Evolutionary conservation across 148 eudicot species (phyloP).

Genomic region (Rhododendron kiyosumense): DNA sequence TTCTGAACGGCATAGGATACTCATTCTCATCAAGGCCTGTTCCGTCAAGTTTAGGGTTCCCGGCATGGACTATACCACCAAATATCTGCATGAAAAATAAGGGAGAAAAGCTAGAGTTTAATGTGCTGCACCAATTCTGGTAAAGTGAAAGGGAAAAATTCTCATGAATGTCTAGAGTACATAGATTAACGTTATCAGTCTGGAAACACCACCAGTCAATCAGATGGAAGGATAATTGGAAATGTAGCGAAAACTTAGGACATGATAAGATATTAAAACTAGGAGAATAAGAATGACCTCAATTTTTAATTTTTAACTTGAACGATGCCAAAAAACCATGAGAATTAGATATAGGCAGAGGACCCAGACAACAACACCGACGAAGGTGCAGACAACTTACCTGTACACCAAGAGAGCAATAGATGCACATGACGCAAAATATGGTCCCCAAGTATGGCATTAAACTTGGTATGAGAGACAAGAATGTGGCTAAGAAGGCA

Average conservation of each 20-base stretch:
- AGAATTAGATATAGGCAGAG: background rate
- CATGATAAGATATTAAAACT: background rate
- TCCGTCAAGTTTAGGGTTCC: constrained; percentile 53
- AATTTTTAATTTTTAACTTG: background rate
- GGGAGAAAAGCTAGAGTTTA: background rate
- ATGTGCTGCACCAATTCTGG: background rate
- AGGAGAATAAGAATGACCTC: background rate
- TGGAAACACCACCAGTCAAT: background rate
- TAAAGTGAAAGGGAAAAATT: background rate
- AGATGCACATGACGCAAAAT: constrained; percentile 86
- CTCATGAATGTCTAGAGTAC: background rate
- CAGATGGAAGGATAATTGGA: background rate
- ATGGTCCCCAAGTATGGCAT: constrained; percentile 97
- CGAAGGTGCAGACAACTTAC: constrained; percentile 23
- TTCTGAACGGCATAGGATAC: constrained; percentile 56
- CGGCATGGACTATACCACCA: constrained; percentile 90
- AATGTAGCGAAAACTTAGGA: background rate
- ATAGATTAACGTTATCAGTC: background rate
- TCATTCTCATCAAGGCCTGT: constrained; percentile 75
- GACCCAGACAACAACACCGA: background rate
- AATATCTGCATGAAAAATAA: constrained; percentile 51
- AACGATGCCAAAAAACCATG: background rate
- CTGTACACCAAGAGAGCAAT: constrained; percentile 94
- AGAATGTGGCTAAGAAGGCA: constrained; percentile 91
- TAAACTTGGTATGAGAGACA: constrained; percentile 89